phyloP scores from a whole-genome alignment of 148 eudicot genomes.

The Linanthus parryae region DNA sequence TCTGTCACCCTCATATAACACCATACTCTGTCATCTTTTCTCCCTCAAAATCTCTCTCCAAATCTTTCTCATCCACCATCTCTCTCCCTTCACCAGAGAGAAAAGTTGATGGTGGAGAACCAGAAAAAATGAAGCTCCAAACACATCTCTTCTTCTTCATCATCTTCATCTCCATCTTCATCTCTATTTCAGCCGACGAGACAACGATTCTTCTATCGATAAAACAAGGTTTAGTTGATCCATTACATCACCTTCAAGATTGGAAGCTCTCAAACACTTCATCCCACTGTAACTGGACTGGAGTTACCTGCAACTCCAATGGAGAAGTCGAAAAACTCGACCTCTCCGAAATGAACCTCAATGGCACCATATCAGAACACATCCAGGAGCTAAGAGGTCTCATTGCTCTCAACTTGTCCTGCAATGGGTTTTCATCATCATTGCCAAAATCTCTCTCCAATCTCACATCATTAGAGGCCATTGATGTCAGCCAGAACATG shows the following conservation, averaged over 20 bases:
- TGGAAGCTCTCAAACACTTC: slow-evolving; percentile 40
- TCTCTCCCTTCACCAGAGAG: slow-evolving; percentile 15
- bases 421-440: slow-evolving; percentile 56
- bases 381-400: slow-evolving; percentile 40
- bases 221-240: slow-evolving; percentile 54
- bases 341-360: slow-evolving; percentile 70
- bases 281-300: slow-evolving; percentile 71
- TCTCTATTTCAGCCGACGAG: slow-evolving; percentile 20
- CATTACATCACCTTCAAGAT: slow-evolving; percentile 37
- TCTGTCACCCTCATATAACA: slow-evolving; percentile 2
- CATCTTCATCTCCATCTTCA: slow-evolving; percentile 30
- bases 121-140: slow-evolving; percentile 33
- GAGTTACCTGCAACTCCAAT: slow-evolving; percentile 50
- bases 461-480: slow-evolving; percentile 33
- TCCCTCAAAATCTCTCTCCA: too few relatives aligned
- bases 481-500: slow-evolving; percentile 74
- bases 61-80: slow-evolving; percentile 1
- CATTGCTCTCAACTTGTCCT: slow-evolving; percentile 42
- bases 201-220: slow-evolving; percentile 41
- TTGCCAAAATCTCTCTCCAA: slow-evolving; percentile 50
- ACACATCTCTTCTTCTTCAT: slow-evolving; percentile 25
- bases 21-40: too few relatives aligned
- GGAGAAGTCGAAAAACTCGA: slow-evolving; percentile 50
- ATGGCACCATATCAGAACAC: slow-evolving; percentile 50
- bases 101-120: slow-evolving; percentile 1